These are phyloP conservation scores for Coprinopsis marcescibilis DNA, from an alignment of 768 basidiomycete species.

Conservation along the genomic window DNA sequence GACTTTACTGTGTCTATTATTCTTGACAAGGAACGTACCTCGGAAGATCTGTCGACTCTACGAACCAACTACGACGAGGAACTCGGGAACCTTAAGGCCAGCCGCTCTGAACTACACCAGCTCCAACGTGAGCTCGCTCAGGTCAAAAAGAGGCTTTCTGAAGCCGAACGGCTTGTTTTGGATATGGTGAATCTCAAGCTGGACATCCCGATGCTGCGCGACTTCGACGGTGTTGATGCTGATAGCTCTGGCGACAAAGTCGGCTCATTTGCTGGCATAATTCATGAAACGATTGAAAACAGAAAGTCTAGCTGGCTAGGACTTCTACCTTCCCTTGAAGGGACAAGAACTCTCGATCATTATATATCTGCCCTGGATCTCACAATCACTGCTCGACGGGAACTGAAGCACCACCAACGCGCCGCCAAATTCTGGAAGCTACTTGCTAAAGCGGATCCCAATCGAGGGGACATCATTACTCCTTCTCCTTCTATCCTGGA, in stretches of 20 bases:
- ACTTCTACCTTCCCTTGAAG: conserved; percentile 29
- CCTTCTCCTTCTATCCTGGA: conserved; percentile 30
- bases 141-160: conserved; percentile 5
- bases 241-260: conserved; percentile 32
- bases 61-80: conserved; percentile 20
- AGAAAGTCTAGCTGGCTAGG: conserved; percentile 37
- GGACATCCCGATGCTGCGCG: conserved; percentile 26
- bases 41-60: conserved; percentile 22
- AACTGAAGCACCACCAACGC: conserved; percentile 33
- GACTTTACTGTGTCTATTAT: conserved; percentile 17
- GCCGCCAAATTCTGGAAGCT: conserved; percentile 39
- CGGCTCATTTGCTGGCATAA: conserved; percentile 36
- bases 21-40: conserved; percentile 15
- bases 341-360: conserved; percentile 31
- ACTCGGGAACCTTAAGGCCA: conserved; percentile 17
- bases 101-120: conserved; percentile 11
- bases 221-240: conserved; percentile 19
- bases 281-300: conserved; percentile 35
- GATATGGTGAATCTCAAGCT: conserved; percentile 32
- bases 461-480: conserved; percentile 22
- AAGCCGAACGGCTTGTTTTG: conserved; percentile 24
- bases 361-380: conserved; percentile 42
- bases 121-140: not conserved
- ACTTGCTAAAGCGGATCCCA: conserved; percentile 27
- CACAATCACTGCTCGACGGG: conserved; percentile 37